These are phyloP conservation scores for Talaromyces sp. DNA, from an alignment of 2,329 filamentous ascomycete species.

Conservation along the genomic window DNA sequence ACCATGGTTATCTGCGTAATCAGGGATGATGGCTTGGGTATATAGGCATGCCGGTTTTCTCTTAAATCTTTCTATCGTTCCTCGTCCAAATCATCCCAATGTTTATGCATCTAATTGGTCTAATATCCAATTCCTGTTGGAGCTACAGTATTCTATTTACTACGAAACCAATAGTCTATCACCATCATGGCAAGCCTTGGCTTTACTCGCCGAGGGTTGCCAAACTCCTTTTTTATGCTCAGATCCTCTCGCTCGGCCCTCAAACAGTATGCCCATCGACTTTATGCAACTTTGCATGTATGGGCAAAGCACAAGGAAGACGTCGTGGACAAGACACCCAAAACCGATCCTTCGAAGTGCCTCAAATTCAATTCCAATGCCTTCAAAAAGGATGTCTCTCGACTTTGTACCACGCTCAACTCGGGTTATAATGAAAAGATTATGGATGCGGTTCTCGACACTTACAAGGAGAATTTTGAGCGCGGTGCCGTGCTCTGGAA, in stretches of 20 bases:
- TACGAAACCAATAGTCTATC: neutral
- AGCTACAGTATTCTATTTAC: no score
- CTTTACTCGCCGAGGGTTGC: neutral
- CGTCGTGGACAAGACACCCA: neutral
- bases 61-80: neutral
- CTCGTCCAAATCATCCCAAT: neutral
- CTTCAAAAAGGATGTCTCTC: conserved; percentile 16
- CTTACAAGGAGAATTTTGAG: conserved; percentile 13
- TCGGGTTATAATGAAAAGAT: neutral
- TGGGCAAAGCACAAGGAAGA: neutral
- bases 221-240: neutral
- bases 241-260: neutral
- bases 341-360: neutral
- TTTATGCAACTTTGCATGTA: neutral
- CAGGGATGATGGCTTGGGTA: neutral
- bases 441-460: conserved; percentile 9
- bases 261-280: neutral
- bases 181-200: neutral
- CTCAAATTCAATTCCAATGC: neutral
- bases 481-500: conserved; percentile 18
- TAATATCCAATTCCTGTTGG: neutral
- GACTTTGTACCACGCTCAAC: conserved; percentile 1
- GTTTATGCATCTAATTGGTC: neutral
- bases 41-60: neutral
- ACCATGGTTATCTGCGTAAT: neutral